These are phyloP conservation scores for Boletus subparvulus DNA, from an alignment of 768 basidiomycete genomes.

Conservation along the genomic window DNA sequence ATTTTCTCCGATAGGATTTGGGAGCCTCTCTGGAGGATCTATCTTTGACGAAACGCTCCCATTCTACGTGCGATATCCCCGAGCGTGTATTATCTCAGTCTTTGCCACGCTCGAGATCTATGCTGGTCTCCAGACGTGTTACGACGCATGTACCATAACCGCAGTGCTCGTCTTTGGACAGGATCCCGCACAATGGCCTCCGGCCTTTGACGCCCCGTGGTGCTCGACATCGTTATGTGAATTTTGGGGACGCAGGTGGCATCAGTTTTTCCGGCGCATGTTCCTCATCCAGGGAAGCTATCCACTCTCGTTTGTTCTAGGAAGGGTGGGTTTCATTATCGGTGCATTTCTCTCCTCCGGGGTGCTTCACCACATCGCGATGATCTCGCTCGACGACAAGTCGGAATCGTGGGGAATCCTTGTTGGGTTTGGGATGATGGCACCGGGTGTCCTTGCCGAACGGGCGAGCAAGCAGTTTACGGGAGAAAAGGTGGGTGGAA, in stretches of 20 bases:
- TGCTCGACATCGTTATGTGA: not conserved
- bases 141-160: not conserved
- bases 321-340: not conserved
- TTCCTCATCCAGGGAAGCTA: not conserved
- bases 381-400: not conserved
- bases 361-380: not conserved
- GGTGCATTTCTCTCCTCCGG: not conserved
- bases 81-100: not conserved
- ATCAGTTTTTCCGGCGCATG: not conserved
- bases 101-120: not conserved
- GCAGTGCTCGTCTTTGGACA: not conserved
- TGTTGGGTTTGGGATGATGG: not conserved
- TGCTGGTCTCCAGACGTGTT: not conserved
- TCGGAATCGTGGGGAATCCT: not conserved
- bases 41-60: not conserved
- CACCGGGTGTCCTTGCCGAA: not conserved
- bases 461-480: not conserved
- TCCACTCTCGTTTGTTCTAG: not conserved
- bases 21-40: not conserved
- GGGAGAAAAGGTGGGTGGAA: not conserved
- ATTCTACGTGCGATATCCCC: not conserved
- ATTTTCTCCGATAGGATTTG: not conserved
- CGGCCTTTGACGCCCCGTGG: not conserved
- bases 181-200: not conserved
- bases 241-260: not conserved